Base-by-base conservation (phyloP, 2,329 filamentous ascomycete genomes). In the Clarireedia monteithiana region DNA sequence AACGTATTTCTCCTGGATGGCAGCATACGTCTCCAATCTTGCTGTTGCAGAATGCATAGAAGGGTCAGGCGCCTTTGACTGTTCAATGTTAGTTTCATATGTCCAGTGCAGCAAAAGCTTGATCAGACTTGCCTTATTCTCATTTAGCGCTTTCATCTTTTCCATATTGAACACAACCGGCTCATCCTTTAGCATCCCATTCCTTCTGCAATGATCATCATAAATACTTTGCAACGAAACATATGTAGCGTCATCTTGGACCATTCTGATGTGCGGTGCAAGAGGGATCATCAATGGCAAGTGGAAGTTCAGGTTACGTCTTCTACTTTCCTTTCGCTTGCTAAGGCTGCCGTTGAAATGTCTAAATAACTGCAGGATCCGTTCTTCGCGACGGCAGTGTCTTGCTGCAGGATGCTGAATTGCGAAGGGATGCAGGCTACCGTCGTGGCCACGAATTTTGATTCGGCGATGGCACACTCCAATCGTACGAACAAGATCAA, bases 361-460 rank as follows among this genome's bases (percentile, higher is more conserved):
- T 46, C 95, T 83, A 85, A 99, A 99, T 12, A 99, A 80, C 71
- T 99, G 94, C 61, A 96, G 73, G 56, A 97, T 96, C 27, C 94
- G 83, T 73, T 99, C 95, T 70, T 99, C 95, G 54, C 95, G 83
- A 58, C 94, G 83, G 67, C 91, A 96, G 70, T 95, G 91, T 56
- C 94, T 79, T 3, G 91, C 90, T 2, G 94, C 91, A 4, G 94
- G 95, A 70, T 97, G 92, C 69, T 99, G 95, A 38, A 99, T 90
- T 3, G 91, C 91, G 73, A 96, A 99, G 6, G 90, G 82, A 76
- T 99, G 94, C n/a, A 96, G 77, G 68, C 91, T 97, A 63, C 95
- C 94, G 72, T 99, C 95, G 68, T 97, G 92, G 15, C 94, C 95
- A 62, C 95, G 88, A 69, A 99, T 97, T 75, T 91, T 96, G 64